phyloP scores from a whole-genome alignment of 176 grass and related monocot genomes.

The Musa troglodytarum region DNA sequence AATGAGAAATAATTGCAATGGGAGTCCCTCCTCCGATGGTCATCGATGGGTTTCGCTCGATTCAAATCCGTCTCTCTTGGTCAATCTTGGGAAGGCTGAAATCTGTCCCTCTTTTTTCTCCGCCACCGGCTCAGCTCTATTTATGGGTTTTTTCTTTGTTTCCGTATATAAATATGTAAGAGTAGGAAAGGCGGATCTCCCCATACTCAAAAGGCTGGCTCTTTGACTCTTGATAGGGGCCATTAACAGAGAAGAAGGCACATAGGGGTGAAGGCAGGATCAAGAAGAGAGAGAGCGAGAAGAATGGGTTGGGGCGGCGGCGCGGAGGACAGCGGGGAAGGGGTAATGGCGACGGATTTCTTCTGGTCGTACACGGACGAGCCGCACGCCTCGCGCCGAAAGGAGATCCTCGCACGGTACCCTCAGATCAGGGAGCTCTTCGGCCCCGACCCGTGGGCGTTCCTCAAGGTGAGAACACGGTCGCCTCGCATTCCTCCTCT shows the following conservation, averaged over 20 bases:
- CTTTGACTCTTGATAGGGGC: neutral
- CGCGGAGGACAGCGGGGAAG: conserved; percentile 32
- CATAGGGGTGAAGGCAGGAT: no score
- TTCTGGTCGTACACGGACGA: conserved; percentile 99
- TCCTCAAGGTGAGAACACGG: conserved; percentile 53
- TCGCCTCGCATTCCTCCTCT: neutral
- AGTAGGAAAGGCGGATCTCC: no score
- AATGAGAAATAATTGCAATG: no score
- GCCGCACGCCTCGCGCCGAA: conserved; percentile 78
- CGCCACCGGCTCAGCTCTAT: no score
- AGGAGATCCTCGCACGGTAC: conserved; percentile 82
- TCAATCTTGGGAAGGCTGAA: no score
- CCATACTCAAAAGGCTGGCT: neutral
- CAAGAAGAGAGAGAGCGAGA: conserved; percentile 1
- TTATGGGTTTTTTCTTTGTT: no score
- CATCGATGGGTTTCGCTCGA: no score
- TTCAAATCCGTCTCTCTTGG: no score
- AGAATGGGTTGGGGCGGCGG: conserved; percentile 22
- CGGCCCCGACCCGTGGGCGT: conserved; percentile 73
- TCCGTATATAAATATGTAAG: no score
- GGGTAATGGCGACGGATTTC: conserved; percentile 85
- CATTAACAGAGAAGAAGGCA: no score
- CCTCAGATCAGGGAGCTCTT: conserved; percentile 98
- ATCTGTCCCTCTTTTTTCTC: no score
- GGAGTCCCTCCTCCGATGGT: no score